These are phyloP conservation scores for Exophiala sp. DNA, from an alignment of 2,329 filamentous ascomycete genomes.

Conservation along the genomic window DNA sequence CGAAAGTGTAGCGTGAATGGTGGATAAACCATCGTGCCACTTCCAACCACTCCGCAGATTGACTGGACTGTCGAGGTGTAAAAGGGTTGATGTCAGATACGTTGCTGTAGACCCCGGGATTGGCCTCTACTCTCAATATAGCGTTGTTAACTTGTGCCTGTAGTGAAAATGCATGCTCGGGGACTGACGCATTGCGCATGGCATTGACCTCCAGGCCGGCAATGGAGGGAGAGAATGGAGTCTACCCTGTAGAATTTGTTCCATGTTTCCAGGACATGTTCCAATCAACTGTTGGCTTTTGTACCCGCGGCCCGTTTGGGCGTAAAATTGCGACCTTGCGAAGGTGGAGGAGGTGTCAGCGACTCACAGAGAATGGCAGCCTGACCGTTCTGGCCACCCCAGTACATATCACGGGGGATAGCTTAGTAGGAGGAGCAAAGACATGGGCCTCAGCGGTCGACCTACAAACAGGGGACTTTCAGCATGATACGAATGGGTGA, in stretches of 20 bases:
- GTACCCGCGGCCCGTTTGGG: constrained; percentile 3
- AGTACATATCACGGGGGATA: too few species aligned
- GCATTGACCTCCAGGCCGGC: constrained; percentile 10
- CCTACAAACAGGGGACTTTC: too few species aligned
- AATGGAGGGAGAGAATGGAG: constrained; percentile 8
- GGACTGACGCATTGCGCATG: constrained; percentile 8
- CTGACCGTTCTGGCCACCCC: too few species aligned
- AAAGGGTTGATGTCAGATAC: constrained; percentile 7
- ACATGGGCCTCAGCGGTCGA: too few species aligned
- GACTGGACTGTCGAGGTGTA: not conserved
- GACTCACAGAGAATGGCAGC: too few species aligned
- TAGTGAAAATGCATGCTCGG: not conserved
- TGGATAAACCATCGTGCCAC: constrained; percentile 17
- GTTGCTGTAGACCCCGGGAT: constrained; percentile 5
- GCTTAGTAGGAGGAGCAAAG: too few species aligned
- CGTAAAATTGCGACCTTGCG: constrained; percentile 15
- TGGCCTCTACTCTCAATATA: constrained; percentile 13
- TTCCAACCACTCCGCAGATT: not conserved
- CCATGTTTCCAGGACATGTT: constrained; percentile 8
- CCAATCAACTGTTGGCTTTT: constrained; percentile 10
- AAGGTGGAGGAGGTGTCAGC: not conserved
- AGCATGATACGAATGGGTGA: too few species aligned
- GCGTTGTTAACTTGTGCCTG: constrained; percentile 11
- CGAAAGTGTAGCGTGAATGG: constrained; percentile 13
- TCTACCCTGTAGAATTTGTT: constrained; percentile 6